phyloP scores from a whole-genome alignment of 2,329 filamentous ascomycete species.

The Aspergillus udagawae region DNA sequence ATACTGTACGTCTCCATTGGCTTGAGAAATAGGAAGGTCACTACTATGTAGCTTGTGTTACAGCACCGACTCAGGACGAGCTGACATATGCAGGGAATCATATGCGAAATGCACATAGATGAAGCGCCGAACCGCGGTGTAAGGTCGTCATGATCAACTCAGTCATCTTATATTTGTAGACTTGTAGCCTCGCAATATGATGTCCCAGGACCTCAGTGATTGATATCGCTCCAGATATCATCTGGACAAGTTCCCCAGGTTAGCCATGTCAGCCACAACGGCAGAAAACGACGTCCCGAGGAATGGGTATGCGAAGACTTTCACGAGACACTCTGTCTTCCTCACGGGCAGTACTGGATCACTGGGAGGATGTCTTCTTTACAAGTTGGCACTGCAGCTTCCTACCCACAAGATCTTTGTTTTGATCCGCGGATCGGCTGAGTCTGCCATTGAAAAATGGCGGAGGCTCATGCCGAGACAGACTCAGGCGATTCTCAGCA shows the following conservation, averaged over 20 bases:
- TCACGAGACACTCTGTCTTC: constrained; percentile 25
- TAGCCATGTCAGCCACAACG: constrained; percentile 5
- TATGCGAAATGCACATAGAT: background rate
- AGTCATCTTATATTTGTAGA: background rate
- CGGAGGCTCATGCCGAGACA: constrained; percentile 27
- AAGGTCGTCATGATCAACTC: background rate
- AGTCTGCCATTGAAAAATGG: constrained; percentile 26
- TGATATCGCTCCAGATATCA: background rate
- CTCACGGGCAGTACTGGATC: constrained; percentile 30
- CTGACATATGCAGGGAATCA: background rate
- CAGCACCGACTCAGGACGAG: background rate
- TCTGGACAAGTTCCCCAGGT: background rate
- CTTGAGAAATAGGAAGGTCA: background rate
- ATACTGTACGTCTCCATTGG: background rate
- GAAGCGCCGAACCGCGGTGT: background rate
- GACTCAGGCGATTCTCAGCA: constrained; percentile 20
- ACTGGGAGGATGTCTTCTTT: constrained; percentile 30
- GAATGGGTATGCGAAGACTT: constrained; percentile 23
- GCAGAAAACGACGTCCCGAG: constrained; percentile 17
- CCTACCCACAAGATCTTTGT: constrained; percentile 30
- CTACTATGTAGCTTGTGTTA: background rate
- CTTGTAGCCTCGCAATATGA: background rate
- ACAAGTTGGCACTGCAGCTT: constrained; percentile 30
- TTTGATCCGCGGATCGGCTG: constrained; percentile 21
- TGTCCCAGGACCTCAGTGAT: background rate